phyloP scores from a whole-genome alignment of 1,284 basidiomycete genomes.

The Entoloma clypeatum region DNA sequence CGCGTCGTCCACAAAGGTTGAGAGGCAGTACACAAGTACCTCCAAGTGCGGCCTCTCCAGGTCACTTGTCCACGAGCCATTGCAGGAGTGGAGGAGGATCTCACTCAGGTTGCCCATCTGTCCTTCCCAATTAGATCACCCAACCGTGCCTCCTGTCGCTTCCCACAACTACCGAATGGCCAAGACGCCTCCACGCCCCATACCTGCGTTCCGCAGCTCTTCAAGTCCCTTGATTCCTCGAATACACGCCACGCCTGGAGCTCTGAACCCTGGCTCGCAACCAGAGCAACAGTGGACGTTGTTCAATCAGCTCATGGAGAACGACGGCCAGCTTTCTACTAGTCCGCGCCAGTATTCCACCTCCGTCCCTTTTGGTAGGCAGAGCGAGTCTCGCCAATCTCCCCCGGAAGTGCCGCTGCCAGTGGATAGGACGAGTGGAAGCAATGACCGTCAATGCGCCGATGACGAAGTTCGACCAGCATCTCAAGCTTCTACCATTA shows the following conservation, averaged over 20 bases:
- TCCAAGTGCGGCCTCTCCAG: too few relatives aligned
- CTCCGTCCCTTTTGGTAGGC: too few relatives aligned
- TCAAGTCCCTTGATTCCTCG: conserved; percentile 14
- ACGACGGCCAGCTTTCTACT: conserved; percentile 44
- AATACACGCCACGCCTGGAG: conserved; percentile 14
- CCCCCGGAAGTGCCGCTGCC: too few relatives aligned
- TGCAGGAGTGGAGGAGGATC: too few relatives aligned
- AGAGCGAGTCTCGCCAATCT: conserved; percentile 14
- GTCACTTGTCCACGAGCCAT: too few relatives aligned
- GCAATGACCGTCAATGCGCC: too few relatives aligned
- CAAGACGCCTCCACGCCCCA: conserved; percentile 11
- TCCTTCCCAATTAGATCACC: conserved; percentile 13
- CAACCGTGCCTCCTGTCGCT: conserved; percentile 7
- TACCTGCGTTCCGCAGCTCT: conserved; percentile 16
- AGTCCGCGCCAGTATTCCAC: conserved; percentile 20
- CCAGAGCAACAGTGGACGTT: conserved; percentile 56
- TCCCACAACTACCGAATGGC: conserved; percentile 9
- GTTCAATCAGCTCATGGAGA: conserved; percentile 69
- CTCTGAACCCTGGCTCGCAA: conserved; percentile 14
- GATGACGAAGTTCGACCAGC: too few relatives aligned
- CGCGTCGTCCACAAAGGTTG: too few relatives aligned
- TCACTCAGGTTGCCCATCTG: conserved; percentile 20
- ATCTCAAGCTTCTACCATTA: too few relatives aligned
- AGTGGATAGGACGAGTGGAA: too few relatives aligned
- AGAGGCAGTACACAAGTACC: too few relatives aligned